Evolutionary conservation across 164 flowering plant genomes (phyloP).

Genomic region (Tetrastigma voinierianum): DNA sequence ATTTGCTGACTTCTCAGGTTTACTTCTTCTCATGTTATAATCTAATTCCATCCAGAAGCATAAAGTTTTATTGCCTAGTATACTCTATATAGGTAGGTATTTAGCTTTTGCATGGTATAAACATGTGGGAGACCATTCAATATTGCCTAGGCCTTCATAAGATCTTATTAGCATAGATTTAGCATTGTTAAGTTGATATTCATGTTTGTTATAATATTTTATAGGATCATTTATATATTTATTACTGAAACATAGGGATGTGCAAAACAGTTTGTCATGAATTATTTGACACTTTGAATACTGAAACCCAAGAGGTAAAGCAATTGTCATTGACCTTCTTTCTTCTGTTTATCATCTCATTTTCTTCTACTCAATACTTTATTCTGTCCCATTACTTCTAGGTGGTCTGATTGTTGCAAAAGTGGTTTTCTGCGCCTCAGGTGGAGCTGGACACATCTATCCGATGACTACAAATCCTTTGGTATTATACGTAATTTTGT

Average conservation of each 20-base stretch:
- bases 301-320: constrained; percentile 78
- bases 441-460: constrained; percentile 98
- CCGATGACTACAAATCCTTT: constrained; percentile 95
- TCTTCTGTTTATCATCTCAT: background rate
- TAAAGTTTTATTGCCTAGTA: too few species aligned
- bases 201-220: background rate
- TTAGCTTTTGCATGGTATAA: too few species aligned
- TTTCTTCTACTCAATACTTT: background rate
- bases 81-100: too few species aligned
- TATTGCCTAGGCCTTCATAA: background rate
- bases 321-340: background rate
- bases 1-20: constrained; percentile 90
- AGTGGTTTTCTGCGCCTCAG: constrained; percentile 93
- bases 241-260: constrained; percentile 56
- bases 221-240: background rate
- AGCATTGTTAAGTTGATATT: background rate
- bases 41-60: background rate
- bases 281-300: constrained; percentile 77
- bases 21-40: background rate
- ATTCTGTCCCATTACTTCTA: constrained; percentile 15
- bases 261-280: constrained; percentile 82
- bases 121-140: background rate
- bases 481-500: constrained; percentile 39
- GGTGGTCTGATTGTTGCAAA: constrained; percentile 88
- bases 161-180: background rate